phyloP scores from a whole-genome alignment of 2,329 filamentous ascomycete species.

The Monilinia polystroma region DNA sequence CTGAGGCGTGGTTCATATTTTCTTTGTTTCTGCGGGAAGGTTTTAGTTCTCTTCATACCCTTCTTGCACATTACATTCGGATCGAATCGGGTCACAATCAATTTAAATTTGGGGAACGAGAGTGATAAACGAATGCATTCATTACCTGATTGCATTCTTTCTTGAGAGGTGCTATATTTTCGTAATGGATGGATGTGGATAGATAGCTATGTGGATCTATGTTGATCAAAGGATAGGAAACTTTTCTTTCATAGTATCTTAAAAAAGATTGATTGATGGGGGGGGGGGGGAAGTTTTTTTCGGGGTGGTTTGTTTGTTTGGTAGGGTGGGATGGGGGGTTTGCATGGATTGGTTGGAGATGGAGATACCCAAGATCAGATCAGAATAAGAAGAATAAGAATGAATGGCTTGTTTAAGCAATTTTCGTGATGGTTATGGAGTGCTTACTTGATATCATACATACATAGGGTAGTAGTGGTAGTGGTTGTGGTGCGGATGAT shows the following conservation, averaged over 20 bases:
- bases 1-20: conserved; percentile 15
- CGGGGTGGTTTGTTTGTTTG: conserved; percentile 20
- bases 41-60: conserved; percentile 22
- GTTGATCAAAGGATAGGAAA: conserved; percentile 5
- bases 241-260: conserved; percentile 2
- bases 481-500: conserved; percentile 2
- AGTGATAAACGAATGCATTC: conserved; percentile 17
- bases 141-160: conserved; percentile 15
- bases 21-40: conserved; percentile 21
- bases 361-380: conserved; percentile 24
- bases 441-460: conserved; percentile 10
- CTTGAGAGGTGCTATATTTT: neutral
- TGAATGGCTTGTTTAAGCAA: neutral
- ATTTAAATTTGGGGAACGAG: conserved; percentile 14
- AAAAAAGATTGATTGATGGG: conserved; percentile 15
- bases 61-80: conserved; percentile 22
- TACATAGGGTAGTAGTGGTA: neutral
- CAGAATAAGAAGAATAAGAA: conserved; percentile 18
- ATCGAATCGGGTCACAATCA: conserved; percentile 22
- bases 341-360: conserved; percentile 18
- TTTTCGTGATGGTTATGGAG: conserved; percentile 1
- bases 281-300: conserved; percentile 1
- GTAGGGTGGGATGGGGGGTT: conserved; percentile 5
- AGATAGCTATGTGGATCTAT: conserved; percentile 10
- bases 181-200: conserved; percentile 16